phyloP scores from a whole-genome alignment of 2,329 filamentous ascomycete species.

The Emericellopsis cladophorae region DNA sequence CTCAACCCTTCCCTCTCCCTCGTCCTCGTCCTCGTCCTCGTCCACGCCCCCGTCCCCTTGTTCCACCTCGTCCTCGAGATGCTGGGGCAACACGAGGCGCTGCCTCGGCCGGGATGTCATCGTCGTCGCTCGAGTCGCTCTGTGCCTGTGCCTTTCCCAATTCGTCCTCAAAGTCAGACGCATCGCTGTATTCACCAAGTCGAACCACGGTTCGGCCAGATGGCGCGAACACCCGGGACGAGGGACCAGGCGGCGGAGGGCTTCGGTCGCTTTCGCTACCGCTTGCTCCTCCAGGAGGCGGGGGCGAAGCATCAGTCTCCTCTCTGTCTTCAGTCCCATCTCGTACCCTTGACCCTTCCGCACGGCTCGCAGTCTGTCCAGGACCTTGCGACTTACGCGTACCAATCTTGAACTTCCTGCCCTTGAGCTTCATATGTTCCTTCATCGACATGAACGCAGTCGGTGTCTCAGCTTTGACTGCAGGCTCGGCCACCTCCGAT shows the following conservation, averaged over 20 bases:
- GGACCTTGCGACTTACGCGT: constrained; percentile 13
- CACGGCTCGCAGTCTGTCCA: not conserved
- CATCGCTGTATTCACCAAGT: constrained; percentile 1
- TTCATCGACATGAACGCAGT: constrained; percentile 38
- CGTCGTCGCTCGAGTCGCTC: constrained; percentile 2
- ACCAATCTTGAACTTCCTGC: constrained; percentile 40
- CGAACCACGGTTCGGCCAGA: constrained; percentile 2
- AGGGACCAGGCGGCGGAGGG: not conserved
- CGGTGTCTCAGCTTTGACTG: constrained; percentile 5
- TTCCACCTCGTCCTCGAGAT: constrained; percentile 5
- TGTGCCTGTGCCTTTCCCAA: not conserved
- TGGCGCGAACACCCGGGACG: not conserved
- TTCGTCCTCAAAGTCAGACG: not conserved
- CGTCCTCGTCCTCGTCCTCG: constrained; percentile 11
- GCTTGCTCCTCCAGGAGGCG: not conserved
- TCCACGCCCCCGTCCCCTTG: constrained; percentile 5
- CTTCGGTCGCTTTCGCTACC: not conserved
- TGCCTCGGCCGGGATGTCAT: constrained; percentile 2
- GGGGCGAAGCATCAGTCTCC: too few species aligned
- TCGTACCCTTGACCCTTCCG: too few species aligned
- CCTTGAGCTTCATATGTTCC: constrained; percentile 41
- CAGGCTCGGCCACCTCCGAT: not conserved
- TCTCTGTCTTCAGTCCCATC: too few species aligned
- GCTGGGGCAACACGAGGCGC: not conserved
- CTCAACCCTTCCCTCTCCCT: constrained; percentile 5